Conservation (phyloP, 106 monocot species). For the Cymbidium sinense region DNA sequence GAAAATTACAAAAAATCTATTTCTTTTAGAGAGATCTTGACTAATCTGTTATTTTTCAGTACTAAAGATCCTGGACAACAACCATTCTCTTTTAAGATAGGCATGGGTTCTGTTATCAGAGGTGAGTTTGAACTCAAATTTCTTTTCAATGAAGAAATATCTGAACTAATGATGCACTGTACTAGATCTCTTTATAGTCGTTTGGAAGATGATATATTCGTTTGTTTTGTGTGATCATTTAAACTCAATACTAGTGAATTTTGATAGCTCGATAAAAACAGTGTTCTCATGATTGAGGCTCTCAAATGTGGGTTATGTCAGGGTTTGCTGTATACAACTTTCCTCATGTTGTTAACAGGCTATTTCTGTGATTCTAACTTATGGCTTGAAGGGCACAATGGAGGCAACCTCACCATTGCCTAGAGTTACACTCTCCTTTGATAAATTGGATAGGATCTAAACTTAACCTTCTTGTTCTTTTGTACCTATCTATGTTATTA, state of each 20-base stretch:
- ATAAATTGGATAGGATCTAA: neutral
- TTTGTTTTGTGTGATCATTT: neutral
- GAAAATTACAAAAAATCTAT: neutral
- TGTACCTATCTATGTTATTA: neutral
- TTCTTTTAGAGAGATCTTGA: neutral
- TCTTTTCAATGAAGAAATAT: neutral
- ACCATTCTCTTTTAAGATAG: constrained; percentile 89
- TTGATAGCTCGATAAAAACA: neutral
- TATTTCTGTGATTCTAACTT: neutral
- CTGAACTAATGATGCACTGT: neutral
- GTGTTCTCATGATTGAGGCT: neutral
- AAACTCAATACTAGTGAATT: neutral
- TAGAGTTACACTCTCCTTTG: neutral
- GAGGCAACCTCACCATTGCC: neutral
- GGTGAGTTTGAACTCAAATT: constrained; percentile 30
- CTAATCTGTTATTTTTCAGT: constrained; percentile 33
- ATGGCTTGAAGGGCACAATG: neutral
- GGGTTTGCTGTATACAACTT: neutral
- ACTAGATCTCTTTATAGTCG: neutral
- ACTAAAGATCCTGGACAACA: constrained; percentile 92
- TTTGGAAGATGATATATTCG: neutral
- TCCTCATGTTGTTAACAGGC: neutral
- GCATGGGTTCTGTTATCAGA: constrained; percentile 81
- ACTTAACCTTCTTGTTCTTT: neutral
- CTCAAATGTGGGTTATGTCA: neutral